phyloP scores from a whole-genome alignment of 371 early-diverging fungal species.

The Mucor mucedo region DNA sequence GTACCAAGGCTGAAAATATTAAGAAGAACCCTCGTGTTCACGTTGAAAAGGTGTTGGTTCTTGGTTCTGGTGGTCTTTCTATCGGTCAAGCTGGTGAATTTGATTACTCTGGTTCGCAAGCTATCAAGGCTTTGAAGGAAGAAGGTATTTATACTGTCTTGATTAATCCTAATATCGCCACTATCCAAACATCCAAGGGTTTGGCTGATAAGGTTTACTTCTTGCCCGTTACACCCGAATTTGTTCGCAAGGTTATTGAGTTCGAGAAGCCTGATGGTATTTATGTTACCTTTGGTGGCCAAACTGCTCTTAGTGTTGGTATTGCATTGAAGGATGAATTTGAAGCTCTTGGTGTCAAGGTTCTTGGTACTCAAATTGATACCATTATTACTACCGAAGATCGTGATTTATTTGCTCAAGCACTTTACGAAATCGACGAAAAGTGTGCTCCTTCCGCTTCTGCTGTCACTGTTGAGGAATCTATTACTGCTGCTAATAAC shows the following conservation, averaged over 20 bases:
- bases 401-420: slow-evolving; percentile 90
- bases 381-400: slow-evolving; percentile 94
- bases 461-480: slow-evolving; percentile 81
- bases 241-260: slow-evolving; percentile 88
- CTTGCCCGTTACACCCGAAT: slow-evolving; percentile 91
- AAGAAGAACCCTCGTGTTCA: slow-evolving; percentile 57
- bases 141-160: slow-evolving; percentile 91
- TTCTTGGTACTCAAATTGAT: slow-evolving; percentile 91
- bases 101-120: slow-evolving; percentile 95
- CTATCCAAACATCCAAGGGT: slow-evolving; percentile 93
- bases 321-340: slow-evolving; percentile 88
- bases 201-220: slow-evolving; percentile 96
- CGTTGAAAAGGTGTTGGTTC: slow-evolving; percentile 85
- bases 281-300: slow-evolving; percentile 94
- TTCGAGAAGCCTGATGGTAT: slow-evolving; percentile 95
- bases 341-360: slow-evolving; percentile 80
- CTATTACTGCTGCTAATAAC: slow-evolving; percentile 75
- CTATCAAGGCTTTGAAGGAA: slow-evolving; percentile 96
- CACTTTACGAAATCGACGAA: slow-evolving; percentile 84
- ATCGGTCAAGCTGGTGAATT: slow-evolving; percentile 99
- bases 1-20: slow-evolving; percentile 55
- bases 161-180: slow-evolving; percentile 97
- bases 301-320: slow-evolving; percentile 93
- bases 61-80: slow-evolving; percentile 94
- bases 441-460: slow-evolving; percentile 83